Evolutionary conservation across 768 basidiomycete genomes (phyloP), one percentile per base, ranked within the genome.

Genomic region (Tricholomella constricta): DNA sequence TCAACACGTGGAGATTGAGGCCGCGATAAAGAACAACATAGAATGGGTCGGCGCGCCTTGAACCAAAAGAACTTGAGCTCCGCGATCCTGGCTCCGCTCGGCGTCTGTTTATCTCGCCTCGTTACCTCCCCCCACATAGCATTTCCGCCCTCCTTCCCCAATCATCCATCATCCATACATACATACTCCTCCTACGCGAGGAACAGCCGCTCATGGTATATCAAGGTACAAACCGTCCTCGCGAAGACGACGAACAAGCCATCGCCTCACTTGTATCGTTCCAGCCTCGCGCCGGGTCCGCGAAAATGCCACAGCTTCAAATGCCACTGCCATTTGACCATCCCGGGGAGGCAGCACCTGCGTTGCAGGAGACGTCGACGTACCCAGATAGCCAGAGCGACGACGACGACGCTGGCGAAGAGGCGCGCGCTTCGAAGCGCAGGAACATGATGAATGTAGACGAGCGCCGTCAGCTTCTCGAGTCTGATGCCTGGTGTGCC

Each of bases 381-480:
- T n/a, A n/a, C 31, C 10, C 31, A 3, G 31, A 32, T 32, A 9
- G 14, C 31, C 31, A 32, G 42, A 11, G n/a, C 6, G 42, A 7
- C 14, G 26, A n/a, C n/a, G 42, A 26, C 12, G 14, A 27, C 2
- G 25, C 14, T 9, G 42, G n/a, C 1, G 42, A 26, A 9, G 42
- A 26, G 15, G 3, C 25, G 15, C 15, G 26, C 31, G 2, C 31
- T 32, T 32, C 14, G 11, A 34, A 51, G 10, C 51, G 56, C 19
- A 57, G 53, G 48, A 57, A 57, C 25, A 42, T 43, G 31, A 57
- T 48, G 26, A 47, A 53, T 15, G 17, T 42, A 19, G 48, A 52
- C 0, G 51, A 48, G 15, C 56, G 56, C 3, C 47, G 43, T 3
- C 42, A 40, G 15, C 47, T 40, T 22, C 43, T 57, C 20, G 56